Evolutionary conservation across 73 alveolate species (phyloP).

Genomic region (Tetrahymena elliotti): DNA sequence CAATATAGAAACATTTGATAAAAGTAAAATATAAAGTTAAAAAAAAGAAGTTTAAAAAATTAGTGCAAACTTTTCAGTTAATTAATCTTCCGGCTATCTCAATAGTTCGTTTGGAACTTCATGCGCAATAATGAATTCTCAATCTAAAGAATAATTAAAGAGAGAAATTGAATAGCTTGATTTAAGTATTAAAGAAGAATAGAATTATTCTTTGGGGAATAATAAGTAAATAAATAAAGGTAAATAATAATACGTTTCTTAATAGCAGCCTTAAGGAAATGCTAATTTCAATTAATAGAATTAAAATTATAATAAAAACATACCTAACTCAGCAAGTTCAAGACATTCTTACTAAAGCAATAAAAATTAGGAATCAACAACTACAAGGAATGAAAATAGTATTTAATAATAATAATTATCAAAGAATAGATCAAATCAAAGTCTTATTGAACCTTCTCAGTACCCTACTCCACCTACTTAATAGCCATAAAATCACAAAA

Average conservation of each 20-base stretch:
- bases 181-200: not conserved
- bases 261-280: not conserved
- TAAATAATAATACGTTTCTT: not conserved
- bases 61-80: not conserved
- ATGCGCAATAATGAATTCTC: not conserved
- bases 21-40: not conserved
- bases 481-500: not conserved
- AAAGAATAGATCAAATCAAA: not conserved
- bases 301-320: not conserved
- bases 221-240: not conserved
- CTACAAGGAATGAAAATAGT: not conserved
- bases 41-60: not conserved
- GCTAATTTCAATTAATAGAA: no score
- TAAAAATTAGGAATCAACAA: not conserved
- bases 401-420: not conserved
- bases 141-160: not conserved
- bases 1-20: not conserved
- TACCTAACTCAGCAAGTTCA: not conserved
- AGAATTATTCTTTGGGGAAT: not conserved
- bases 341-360: not conserved
- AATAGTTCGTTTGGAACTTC: not conserved
- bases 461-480: not conserved
- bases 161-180: not conserved
- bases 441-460: not conserved
- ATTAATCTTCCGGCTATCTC: not conserved